Base-by-base conservation (phyloP, 345 rosid species). In the Lepidium africanum region DNA sequence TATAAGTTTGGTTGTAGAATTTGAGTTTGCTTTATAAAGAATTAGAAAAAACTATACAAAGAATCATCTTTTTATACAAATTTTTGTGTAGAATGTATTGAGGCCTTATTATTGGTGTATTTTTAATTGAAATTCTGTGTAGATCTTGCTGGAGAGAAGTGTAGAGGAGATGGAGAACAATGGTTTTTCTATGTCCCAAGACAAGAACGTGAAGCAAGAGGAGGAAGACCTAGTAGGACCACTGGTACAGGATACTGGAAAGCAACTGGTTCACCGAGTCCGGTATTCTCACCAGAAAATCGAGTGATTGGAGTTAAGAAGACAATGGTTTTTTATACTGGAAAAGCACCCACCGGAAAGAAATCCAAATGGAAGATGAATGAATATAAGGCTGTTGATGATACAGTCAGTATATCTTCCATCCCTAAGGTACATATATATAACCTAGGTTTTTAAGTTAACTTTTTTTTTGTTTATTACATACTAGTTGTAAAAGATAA, bases 91-190 rank as follows among this genome's bases (percentile, higher is more conserved):
- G 33, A 30, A 30, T 30, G 33, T 30, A 30, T 30, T 27, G 41
- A 37, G 21, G 50, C 5, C 9, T 57, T 25, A 15, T 50, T 48
- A 6, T 45, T 58, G 65, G 61, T 37, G 45, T 14, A 10, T 38
- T 21, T 39, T 51, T 15, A 1, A 5, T 30, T 5, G 5, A 30
- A 30, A 0, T 38, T 30, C 54, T 63, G 43, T 79, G 81, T 79
- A 90, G 96, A 50, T 74, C 69, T 72, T 54, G 75, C 93, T 2
- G 97, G 96, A 56, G 79, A 77, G 13, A 39, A 46, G 15, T 58
- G 54, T 57, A 21, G 53, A 58, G 59, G 71, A 65, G 71, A 73
- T 9, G 12, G 32, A 48, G 71, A 57, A 56, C 76, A 72, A 65
- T 73, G 76, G 76, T 10, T 73, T 9, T 73, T 73, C 76, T 73